phyloP scores from a whole-genome alignment of 2,329 filamentous ascomycete genomes.

The Allantophomopsis lycopodina region DNA sequence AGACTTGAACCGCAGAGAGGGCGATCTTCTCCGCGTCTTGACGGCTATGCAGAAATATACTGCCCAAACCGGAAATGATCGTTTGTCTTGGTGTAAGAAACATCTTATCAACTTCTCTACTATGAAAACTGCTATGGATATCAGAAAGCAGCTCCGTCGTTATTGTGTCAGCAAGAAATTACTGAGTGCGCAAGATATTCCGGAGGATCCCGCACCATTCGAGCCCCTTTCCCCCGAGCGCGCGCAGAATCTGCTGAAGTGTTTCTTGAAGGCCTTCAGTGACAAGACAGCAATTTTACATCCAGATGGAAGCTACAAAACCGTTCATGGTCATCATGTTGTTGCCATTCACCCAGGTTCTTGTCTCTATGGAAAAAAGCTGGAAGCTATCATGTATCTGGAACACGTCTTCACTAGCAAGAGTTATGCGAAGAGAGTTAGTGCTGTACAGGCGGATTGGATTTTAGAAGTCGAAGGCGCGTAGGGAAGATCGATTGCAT shows the following conservation, averaged over 20 bases:
- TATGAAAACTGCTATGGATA: constrained; percentile 48
- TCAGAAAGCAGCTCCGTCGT: constrained; percentile 44
- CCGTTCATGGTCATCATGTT: constrained; percentile 42
- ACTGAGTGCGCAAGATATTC: constrained; percentile 22
- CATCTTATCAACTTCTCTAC: constrained; percentile 43
- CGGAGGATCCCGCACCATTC: constrained; percentile 41
- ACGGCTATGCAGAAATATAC: constrained; percentile 49
- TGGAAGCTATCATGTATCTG: constrained; percentile 54
- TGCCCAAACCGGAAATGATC: constrained; percentile 31
- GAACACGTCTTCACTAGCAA: constrained; percentile 54
- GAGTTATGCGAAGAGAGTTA: constrained; percentile 55
- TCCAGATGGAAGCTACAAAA: constrained; percentile 47
- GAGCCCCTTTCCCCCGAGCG: constrained; percentile 36
- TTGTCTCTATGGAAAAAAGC: constrained; percentile 46
- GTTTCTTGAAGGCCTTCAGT: constrained; percentile 48
- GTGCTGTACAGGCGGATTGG: constrained; percentile 45
- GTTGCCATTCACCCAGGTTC: constrained; percentile 51
- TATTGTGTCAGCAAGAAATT: constrained; percentile 39
- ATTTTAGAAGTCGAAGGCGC: constrained; percentile 20
- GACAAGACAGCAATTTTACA: constrained; percentile 45
- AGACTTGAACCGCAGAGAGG: constrained; percentile 45
- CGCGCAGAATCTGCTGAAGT: constrained; percentile 39
- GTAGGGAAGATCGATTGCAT: too few species aligned
- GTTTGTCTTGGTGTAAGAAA: constrained; percentile 42
- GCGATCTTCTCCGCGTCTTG: constrained; percentile 50